Base-by-base conservation (phyloP, 257 asterid species). In the Jacaranda mimosifolia region DNA sequence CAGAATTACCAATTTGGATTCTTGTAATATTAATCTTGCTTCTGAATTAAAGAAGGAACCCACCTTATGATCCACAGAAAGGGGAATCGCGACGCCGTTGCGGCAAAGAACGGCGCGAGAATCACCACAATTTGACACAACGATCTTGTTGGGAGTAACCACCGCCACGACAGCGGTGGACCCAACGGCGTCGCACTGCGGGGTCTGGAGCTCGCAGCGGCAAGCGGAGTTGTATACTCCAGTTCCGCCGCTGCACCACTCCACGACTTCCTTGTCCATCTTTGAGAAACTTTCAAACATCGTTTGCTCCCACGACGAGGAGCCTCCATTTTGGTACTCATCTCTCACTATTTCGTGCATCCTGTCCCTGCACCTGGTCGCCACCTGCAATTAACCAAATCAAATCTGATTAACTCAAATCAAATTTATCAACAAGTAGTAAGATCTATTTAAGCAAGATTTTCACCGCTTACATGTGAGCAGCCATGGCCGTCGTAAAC, bases 401-500 rank as follows among this genome's bases (percentile, higher is more conserved):
- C 55, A 7, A 64, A 75, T 75, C 76, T 3, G 45, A 75, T 51
- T 48, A 56, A 14, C n/a, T 59, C 3, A n/a, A 38, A 63, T 35
- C 39, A 21, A 58, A 49, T 36, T 52, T 3, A 42, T 18, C 4
- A 7, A 7, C 42, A 68, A 8, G 3, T 3, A 46, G 51, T 10
- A 60, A 14, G 13, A 15, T 39, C 3, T 5, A 12, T 0, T 7
- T 0, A n/a, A 13, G 9, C 9, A 18, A 43, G 65, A 56, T 7
- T 8, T 1, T 6, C 32, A 26, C 9, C 12, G 62, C 87, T 74
- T 78, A 93, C 99, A 83, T 96, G 99, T 6, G 99, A 96, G 92
- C 99, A 96, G 63, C 99, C 99, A 67, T 96, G 99, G 45, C 99
- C 99, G 48, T 96, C 99, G 63, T 93, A 96, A 2, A 96, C 97